Percentiles rank a stretch among this genome's conserved stretches.
phyloP scores from a whole-genome alignment of 2,329 filamentous ascomycete genomes.

The Cercospora sojina region DNA sequence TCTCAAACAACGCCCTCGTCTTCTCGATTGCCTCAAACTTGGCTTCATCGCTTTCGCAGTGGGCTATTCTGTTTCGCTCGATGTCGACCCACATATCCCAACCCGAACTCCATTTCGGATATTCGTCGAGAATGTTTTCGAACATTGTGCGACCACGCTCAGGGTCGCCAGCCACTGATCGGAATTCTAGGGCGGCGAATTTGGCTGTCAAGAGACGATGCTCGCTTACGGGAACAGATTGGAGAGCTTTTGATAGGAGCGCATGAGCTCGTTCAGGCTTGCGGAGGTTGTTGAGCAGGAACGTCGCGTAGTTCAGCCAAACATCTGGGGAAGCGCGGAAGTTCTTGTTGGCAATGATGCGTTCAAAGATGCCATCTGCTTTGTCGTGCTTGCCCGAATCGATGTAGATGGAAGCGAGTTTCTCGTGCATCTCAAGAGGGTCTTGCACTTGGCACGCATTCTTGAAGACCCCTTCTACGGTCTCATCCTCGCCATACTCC shows the following conservation, averaged over 20 bases:
- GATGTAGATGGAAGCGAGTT: conserved; percentile 91
- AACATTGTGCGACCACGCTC: conserved; percentile 95
- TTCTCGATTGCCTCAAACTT: conserved; percentile 62
- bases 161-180: conserved; percentile 73
- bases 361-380: conserved; percentile 84
- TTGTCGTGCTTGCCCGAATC: conserved; percentile 82
- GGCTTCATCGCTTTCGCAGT: conserved; percentile 36
- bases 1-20: conserved; percentile 65
- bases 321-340: conserved; percentile 75
- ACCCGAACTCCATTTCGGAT: conserved; percentile 84
- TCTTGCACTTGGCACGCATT: conserved; percentile 93
- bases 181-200: conserved; percentile 91
- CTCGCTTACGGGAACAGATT: conserved; percentile 70
- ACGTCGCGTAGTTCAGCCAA: conserved; percentile 93
- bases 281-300: conserved; percentile 73
- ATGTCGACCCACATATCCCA: conserved; percentile 92
- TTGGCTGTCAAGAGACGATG: conserved; percentile 77
- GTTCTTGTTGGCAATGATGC: conserved; percentile 78
- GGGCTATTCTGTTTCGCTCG: conserved; percentile 53
- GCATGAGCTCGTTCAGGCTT: conserved; percentile 72
- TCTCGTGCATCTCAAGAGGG: conserved; percentile 81
- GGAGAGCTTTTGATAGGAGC: conserved; percentile 77
- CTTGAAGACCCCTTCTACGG: conserved; percentile 82
- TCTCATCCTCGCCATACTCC: conserved; percentile 73
- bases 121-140: conserved; percentile 78